These are phyloP conservation scores for Cystobasidium pallidum DNA, from an alignment of 1,284 basidiomycete genomes.

Conservation along the genomic window DNA sequence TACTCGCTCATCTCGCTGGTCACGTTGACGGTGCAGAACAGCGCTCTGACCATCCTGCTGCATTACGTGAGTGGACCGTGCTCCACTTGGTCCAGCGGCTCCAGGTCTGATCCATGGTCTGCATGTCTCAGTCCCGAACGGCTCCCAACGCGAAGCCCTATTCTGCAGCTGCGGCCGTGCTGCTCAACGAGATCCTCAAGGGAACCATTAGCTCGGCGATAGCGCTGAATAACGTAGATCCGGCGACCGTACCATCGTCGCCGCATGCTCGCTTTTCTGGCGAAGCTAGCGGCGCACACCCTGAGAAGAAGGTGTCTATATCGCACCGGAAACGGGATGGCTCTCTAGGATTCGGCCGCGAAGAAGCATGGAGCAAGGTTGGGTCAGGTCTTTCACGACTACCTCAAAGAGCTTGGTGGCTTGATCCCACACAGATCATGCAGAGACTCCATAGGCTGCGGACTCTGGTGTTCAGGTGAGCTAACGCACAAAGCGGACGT, in stretches of 20 bases:
- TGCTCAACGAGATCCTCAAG: constrained; percentile 91
- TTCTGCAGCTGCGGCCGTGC: constrained; percentile 86
- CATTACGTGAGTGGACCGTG: constrained; percentile 67
- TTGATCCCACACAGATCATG: constrained; percentile 53
- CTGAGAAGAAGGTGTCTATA: constrained; percentile 7
- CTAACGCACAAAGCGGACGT: not conserved
- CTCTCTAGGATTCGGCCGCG: constrained; percentile 11
- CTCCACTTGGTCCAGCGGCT: not conserved
- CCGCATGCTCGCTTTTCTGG: constrained; percentile 23
- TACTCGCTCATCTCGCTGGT: constrained; percentile 62
- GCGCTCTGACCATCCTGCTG: constrained; percentile 85
- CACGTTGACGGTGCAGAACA: constrained; percentile 91
- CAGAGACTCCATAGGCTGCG: not conserved
- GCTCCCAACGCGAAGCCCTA: constrained; percentile 62
- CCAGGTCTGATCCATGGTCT: not conserved
- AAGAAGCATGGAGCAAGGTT: constrained; percentile 31
- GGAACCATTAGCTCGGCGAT: constrained; percentile 78
- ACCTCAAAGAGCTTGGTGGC: constrained; percentile 22
- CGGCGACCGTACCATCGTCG: not conserved
- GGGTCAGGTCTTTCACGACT: constrained; percentile 11
- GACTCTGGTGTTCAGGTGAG: constrained; percentile 48
- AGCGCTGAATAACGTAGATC: constrained; percentile 59
- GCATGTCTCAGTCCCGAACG: constrained; percentile 53
- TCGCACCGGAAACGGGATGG: constrained; percentile 29
- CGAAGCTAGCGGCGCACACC: not conserved